Conservation (phyloP, 78 protist genomes). For the Planoprotostelium fungivorum region DNA sequence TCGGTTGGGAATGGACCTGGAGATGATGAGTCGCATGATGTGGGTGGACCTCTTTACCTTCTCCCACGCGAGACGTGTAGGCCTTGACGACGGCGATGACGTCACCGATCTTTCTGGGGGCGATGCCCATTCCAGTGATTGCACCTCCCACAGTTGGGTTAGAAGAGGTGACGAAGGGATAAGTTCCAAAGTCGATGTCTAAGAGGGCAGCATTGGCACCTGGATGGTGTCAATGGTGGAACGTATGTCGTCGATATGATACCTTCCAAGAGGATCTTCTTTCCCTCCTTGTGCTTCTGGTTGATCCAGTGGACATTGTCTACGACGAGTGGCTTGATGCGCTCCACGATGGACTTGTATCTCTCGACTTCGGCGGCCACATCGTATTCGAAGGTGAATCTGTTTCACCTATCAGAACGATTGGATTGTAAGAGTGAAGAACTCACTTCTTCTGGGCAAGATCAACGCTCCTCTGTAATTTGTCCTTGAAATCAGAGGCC, state of each 20-base stretch:
- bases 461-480: conserved; percentile 20
- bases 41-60: not conserved
- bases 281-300: conserved; percentile 50
- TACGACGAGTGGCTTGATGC: conserved; percentile 68
- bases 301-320: conserved; percentile 75
- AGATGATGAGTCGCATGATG: not conserved
- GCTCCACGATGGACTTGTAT: conserved; percentile 52
- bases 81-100: conserved; percentile 93
- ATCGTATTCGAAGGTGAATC: conserved; percentile 62
- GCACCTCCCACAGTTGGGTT: conserved; percentile 86
- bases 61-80: conserved; percentile 90
- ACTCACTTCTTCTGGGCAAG: not conserved
- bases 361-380: conserved; percentile 73
- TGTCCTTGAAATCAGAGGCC: conserved; percentile 53
- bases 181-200: conserved; percentile 91
- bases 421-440: not conserved
- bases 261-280: conserved; percentile 61
- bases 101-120: conserved; percentile 67
- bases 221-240: not conserved
- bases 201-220: conserved; percentile 94
- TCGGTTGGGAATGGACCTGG: conserved; percentile 91
- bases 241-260: not conserved
- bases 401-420: not conserved
- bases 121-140: conserved; percentile 81
- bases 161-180: conserved; percentile 91